These are phyloP conservation scores for Beauveria caledonica DNA, from an alignment of 2,329 filamentous ascomycete genomes.

Conservation along the genomic window DNA sequence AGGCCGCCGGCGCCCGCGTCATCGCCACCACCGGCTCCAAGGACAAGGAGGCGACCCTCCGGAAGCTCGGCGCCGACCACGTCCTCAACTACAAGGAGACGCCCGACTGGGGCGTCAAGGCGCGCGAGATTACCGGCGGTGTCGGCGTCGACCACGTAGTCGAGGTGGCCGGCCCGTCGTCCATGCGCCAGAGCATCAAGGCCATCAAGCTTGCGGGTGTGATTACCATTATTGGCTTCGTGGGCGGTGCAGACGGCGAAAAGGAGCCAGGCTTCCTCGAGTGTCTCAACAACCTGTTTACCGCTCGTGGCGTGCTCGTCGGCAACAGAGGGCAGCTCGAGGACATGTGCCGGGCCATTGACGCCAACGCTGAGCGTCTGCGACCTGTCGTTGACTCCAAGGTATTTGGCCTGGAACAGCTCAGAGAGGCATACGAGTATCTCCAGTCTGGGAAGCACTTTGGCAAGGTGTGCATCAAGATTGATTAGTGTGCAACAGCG, in stretches of 20 bases:
- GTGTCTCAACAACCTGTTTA: conserved; percentile 27
- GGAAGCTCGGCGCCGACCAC: conserved; percentile 40
- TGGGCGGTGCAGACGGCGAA: conserved; percentile 21
- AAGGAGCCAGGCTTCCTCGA: conserved; percentile 26
- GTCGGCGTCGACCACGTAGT: conserved; percentile 39
- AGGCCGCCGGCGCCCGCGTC: conserved; percentile 39
- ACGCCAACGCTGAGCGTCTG: conserved; percentile 33
- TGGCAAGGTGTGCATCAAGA: conserved; percentile 26
- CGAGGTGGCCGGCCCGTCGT: conserved; percentile 38
- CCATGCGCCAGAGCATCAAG: conserved; percentile 36
- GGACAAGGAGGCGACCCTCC: conserved; percentile 35
- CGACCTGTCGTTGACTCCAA: conserved; percentile 39
- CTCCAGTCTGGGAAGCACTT: conserved; percentile 17
- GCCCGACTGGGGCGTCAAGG: conserved; percentile 36
- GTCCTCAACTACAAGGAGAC: conserved; percentile 42
- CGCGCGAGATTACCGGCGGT: conserved; percentile 34
- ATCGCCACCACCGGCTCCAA: conserved; percentile 40
- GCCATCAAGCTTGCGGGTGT: conserved; percentile 38
- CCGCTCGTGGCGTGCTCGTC: conserved; percentile 36
- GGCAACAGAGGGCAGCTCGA: conserved; percentile 41
- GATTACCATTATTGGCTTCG: conserved; percentile 33
- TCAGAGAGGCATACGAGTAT: conserved; percentile 26
- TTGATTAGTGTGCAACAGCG: neutral
- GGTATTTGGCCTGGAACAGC: conserved; percentile 31
- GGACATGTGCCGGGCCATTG: conserved; percentile 42